Conservation (phyloP, 768 basidiomycete species). For the Lactarius quietus region DNA sequence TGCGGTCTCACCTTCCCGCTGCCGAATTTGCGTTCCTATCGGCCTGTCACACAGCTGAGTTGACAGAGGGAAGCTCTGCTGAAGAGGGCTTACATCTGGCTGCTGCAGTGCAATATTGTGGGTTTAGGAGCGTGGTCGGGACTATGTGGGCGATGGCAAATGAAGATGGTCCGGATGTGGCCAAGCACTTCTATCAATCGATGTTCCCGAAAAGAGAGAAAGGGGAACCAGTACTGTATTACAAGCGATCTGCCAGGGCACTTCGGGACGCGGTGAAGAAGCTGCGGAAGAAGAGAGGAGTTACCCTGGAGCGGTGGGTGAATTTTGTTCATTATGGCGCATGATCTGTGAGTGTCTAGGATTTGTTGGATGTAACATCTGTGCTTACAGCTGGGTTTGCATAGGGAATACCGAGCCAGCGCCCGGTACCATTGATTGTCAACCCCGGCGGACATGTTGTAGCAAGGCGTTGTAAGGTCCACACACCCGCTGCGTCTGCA, state of each 20-base stretch:
- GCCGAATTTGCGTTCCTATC: not conserved
- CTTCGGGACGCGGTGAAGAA: not conserved
- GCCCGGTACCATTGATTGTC: no score
- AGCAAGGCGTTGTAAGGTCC: no score
- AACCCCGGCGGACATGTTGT: no score
- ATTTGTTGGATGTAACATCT: not conserved
- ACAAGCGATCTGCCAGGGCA: not conserved
- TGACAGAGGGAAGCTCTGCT: not conserved
- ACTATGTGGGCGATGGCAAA: not conserved
- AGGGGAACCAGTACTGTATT: not conserved
- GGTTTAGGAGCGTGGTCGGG: not conserved
- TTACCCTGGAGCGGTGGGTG: not conserved
- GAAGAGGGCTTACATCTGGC: not conserved
- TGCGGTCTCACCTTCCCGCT: not conserved
- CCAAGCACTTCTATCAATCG: not conserved
- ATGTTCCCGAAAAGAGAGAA: not conserved
- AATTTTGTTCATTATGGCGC: constrained; percentile 5
- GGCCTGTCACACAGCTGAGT: not conserved
- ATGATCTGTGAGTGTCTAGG: not conserved
- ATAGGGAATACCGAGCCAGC: no score
- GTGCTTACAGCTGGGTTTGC: not conserved
- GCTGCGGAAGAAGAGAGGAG: not conserved
- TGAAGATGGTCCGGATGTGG: not conserved
- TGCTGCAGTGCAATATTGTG: not conserved
- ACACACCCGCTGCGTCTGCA: no score